Evolutionary conservation across 257 asterid species (phyloP), one percentile per base, ranked within the genome.

Genomic region (Pogostemon cablin): DNA sequence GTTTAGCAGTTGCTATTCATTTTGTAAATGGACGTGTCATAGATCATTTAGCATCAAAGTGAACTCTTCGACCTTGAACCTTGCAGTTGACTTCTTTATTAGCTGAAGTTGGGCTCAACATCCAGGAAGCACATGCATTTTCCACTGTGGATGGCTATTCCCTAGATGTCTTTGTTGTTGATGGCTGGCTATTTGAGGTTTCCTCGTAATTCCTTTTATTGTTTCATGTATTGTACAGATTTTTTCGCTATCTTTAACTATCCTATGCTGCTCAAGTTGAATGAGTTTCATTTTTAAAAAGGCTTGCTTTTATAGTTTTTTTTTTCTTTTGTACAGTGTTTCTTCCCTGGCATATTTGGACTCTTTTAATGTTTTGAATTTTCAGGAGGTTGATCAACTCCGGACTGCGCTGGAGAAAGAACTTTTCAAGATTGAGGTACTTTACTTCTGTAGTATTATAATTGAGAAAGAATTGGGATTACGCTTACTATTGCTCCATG

Each of bases 71-170:
- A 52, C 53, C 11, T 47, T 62, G 71, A 65, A 71, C 68, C 76
- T 80, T 77, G 86, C 96, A 95, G 99, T 86, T 95, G 86, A 95
- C 98, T 63, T 84, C 95, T n/a, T 76, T 95, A 73, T 86, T 95
- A 76, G 86, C 95, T 72, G 99, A 91, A 83, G 77, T 91, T 81
- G 99, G 99, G 72, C 81, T 95, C 77, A 95, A 95, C 76, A 95
- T 95, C 87, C 95, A 84, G 79, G 99, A 95, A 84, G 99, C 99
- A 68, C 99, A 91, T 74, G 99, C 88, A 63, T 95, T 95, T 86
- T 95, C 99, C 65, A 89, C 98, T 6, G 83, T 77, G 41, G 99
- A 95, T 85, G 99, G 99, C 77, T 95, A 85, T 76, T 91, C 99
- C 44, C 82, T 95, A 55, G 98, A 95, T 78, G 98, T 95, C 69